These are phyloP conservation scores for Phytophthora sojae DNA, from an alignment of 352 stramenopile species.

Conservation along the genomic window DNA sequence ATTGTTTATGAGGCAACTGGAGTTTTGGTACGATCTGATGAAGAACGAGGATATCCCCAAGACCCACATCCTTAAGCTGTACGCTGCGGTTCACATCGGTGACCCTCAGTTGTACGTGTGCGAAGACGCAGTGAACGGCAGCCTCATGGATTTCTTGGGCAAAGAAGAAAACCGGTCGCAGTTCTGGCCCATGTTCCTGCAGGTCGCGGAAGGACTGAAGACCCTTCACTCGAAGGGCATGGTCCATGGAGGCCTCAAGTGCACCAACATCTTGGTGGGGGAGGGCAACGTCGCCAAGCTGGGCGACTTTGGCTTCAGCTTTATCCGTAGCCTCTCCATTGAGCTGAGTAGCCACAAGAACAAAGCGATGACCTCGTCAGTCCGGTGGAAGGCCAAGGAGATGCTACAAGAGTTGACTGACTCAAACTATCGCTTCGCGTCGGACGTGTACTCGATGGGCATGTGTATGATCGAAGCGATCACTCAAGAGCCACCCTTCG, in stretches of 20 bases:
- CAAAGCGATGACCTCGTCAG: neutral
- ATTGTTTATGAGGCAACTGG: neutral
- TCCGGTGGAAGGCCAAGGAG: constrained; percentile 16
- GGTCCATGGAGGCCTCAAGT: constrained; percentile 17
- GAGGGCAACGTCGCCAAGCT: constrained; percentile 1
- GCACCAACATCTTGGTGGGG: constrained; percentile 14
- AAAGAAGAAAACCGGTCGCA: neutral
- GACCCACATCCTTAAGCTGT: neutral
- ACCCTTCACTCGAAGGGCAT: constrained; percentile 1
- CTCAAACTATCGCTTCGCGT: neutral
- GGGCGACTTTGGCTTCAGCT: constrained; percentile 15
- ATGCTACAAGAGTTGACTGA: neutral
- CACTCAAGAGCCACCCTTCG: constrained; percentile 10
- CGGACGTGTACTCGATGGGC: constrained; percentile 12
- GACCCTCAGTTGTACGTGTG: constrained; percentile 13
- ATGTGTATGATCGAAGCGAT: constrained; percentile 18
- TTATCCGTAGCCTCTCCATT: constrained; percentile 10
- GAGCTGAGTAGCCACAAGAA: constrained; percentile 2
- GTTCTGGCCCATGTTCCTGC: constrained; percentile 12
- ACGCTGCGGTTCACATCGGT: neutral
- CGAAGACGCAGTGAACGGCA: constrained; percentile 10
- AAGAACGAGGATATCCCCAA: neutral
- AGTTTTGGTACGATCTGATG: neutral
- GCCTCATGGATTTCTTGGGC: constrained; percentile 8
- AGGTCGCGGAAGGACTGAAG: constrained; percentile 8